A percentile compares a stretch with the other conserved stretches of the same genome.
Evolutionary conservation across 305 asterid genomes (phyloP).

Genomic region (Vinca major): DNA sequence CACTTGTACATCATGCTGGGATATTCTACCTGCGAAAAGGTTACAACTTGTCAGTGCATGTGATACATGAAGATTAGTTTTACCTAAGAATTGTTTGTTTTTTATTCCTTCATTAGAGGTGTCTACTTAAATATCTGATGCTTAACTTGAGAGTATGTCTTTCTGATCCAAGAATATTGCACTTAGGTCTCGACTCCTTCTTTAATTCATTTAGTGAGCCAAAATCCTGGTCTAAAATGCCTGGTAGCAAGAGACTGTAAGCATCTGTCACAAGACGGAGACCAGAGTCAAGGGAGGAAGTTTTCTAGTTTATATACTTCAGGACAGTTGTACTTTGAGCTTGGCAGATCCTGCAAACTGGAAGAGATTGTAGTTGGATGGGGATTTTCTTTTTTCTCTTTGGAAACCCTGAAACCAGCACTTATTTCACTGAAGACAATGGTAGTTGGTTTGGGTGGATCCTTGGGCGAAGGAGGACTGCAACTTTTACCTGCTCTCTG

Average conservation of each 20-base stretch:
- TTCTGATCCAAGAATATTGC: constrained; percentile 10
- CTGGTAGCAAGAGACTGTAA: constrained; percentile 67
- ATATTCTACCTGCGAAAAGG: no score
- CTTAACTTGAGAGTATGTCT: background rate
- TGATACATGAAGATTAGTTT: no score
- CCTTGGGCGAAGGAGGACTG: constrained; percentile 66
- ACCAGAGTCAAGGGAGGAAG: constrained; percentile 25
- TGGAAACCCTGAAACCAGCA: constrained; percentile 58
- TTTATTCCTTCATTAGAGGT: background rate
- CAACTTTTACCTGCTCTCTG: constrained; percentile 48
- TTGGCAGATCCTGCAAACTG: constrained; percentile 53
- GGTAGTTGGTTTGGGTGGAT: constrained; percentile 76
- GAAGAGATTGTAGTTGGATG: constrained; percentile 80
- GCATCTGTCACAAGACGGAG: constrained; percentile 33
- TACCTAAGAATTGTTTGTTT: no score
- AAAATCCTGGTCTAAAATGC: constrained; percentile 49
- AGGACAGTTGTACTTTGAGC: constrained; percentile 36
- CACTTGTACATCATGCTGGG: no score
- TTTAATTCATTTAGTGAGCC: constrained; percentile 43
- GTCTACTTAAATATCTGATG: background rate
- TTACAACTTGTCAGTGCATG: no score
- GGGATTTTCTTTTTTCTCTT: constrained; percentile 65
- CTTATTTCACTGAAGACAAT: constrained; percentile 43
- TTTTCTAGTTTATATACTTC: constrained; percentile 21
- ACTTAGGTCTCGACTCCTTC: constrained; percentile 59